A percentile compares a stretch with the other conserved stretches of the same genome.
Evolutionary conservation across 306 rosid genomes (phyloP).

Genomic region (Corylus heterophylla): DNA sequence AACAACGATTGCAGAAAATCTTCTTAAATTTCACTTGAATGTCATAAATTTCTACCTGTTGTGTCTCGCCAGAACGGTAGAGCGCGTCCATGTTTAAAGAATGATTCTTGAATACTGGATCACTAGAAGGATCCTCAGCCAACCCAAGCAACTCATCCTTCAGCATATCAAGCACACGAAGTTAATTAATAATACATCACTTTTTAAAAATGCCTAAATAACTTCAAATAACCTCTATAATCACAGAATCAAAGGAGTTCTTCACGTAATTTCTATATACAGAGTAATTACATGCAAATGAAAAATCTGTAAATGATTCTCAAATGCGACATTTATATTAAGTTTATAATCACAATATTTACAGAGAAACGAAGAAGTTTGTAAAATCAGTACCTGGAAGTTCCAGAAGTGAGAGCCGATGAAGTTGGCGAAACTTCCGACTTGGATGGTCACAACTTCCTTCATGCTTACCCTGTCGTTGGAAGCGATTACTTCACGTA

Average conservation of each 20-base stretch:
- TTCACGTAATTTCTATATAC: background rate
- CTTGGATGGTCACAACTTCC: slow-evolving; percentile 80
- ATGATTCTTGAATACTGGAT: slow-evolving; percentile 66
- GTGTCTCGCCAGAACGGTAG: slow-evolving; percentile 86
- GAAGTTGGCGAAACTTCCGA: slow-evolving; percentile 80
- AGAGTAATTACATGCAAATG: background rate
- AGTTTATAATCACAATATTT: too few species aligned
- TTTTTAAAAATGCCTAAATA: slow-evolving; percentile 1
- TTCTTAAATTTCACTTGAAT: slow-evolving; percentile 10
- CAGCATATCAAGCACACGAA: slow-evolving; percentile 31
- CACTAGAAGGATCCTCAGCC: slow-evolving; percentile 61
- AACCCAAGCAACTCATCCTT: slow-evolving; percentile 86
- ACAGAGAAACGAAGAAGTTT: background rate
- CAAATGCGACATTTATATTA: background rate
- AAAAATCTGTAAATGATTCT: background rate
- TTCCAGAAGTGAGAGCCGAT: slow-evolving; percentile 97
- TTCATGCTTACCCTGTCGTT: slow-evolving; percentile 47
- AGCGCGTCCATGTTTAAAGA: slow-evolving; percentile 78
- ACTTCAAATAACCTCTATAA: background rate
- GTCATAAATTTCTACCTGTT: slow-evolving; percentile 52
- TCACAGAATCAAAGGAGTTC: background rate
- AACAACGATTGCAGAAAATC: background rate
- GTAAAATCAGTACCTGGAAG: slow-evolving; percentile 61
- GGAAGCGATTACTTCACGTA: slow-evolving; percentile 1
- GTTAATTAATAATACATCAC: slow-evolving; percentile 5